These are phyloP conservation scores for Citrus trifoliata DNA, from an alignment of 345 rosid species.

Conservation along the genomic window DNA sequence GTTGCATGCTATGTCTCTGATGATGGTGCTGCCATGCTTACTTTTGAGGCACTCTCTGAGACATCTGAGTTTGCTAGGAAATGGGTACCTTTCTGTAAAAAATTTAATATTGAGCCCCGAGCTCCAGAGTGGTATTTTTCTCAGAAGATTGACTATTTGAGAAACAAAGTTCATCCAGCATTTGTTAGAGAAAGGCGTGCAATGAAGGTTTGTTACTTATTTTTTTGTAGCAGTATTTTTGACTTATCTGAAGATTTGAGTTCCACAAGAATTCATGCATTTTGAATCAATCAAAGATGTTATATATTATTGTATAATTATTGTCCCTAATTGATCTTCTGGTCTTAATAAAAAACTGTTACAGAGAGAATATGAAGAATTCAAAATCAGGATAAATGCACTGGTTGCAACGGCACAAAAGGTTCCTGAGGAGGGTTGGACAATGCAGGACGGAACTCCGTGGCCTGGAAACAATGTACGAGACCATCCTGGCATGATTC, in stretches of 20 bases:
- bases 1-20: constrained; percentile 98
- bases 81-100: constrained; percentile 99
- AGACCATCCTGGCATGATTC: constrained; percentile 99
- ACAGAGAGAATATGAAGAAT: constrained; percentile 99
- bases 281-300: neutral
- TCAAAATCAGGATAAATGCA: constrained; percentile 84
- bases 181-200: constrained; percentile 96
- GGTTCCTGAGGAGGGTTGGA: constrained; percentile 99
- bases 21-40: constrained; percentile 99
- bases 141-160: constrained; percentile 91
- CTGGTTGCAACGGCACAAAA: constrained; percentile 95
- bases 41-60: constrained; percentile 97
- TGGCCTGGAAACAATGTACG: constrained; percentile 98
- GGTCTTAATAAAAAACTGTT: constrained; percentile 4
- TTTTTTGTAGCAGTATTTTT: neutral
- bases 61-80: constrained; percentile 95
- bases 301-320: neutral
- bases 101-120: constrained; percentile 83
- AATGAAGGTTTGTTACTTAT: constrained; percentile 65
- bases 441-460: constrained; percentile 99
- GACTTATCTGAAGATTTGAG: neutral
- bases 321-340: neutral
- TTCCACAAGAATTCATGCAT: neutral
- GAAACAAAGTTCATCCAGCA: constrained; percentile 92
- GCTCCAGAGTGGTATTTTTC: constrained; percentile 99